phyloP scores from a whole-genome alignment of 1,284 basidiomycete species.

The Marasmius tenuissimus region DNA sequence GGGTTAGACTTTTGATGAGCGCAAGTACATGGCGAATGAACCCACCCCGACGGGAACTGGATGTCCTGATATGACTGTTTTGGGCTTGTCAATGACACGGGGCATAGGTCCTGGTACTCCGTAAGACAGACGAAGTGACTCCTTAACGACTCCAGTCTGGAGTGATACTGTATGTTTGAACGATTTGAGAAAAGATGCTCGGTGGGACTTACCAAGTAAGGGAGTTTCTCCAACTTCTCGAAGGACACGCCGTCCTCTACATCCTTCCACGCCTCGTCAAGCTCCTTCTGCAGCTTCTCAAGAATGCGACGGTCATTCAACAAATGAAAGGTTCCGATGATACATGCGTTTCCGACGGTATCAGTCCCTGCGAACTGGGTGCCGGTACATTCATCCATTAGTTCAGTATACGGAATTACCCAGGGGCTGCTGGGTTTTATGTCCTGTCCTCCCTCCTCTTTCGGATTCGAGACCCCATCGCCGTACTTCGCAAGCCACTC shows the following conservation, averaged over 20 bases:
- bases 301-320: conserved; percentile 5
- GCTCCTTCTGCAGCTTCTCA: conserved; percentile 8
- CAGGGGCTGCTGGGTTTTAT: not conserved
- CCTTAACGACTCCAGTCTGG: conserved; percentile 11
- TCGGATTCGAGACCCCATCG: not conserved
- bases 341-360: conserved; percentile 12
- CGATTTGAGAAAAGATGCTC: not conserved
- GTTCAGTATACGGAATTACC: not conserved
- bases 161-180: no score
- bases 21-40: not conserved
- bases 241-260: conserved; percentile 3
- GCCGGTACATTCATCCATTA: conserved; percentile 14
- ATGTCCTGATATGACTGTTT: conserved; percentile 1
- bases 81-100: not conserved
- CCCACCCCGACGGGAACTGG: conserved; percentile 7
- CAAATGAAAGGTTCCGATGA: conserved; percentile 12
- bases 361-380: conserved; percentile 11
- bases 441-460: not conserved
- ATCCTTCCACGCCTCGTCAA: conserved; percentile 17
- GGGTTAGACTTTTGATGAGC: not conserved
- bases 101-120: conserved; percentile 8
- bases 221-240: conserved; percentile 14
- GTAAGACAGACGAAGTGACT: conserved; percentile 9
- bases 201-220: conserved; percentile 14
- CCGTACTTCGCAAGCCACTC: not conserved